A percentile compares a stretch with the other conserved stretches of the same genome.
phyloP scores from a whole-genome alignment of 352 stramenopile genomes.

The Pythium myriotylum region DNA sequence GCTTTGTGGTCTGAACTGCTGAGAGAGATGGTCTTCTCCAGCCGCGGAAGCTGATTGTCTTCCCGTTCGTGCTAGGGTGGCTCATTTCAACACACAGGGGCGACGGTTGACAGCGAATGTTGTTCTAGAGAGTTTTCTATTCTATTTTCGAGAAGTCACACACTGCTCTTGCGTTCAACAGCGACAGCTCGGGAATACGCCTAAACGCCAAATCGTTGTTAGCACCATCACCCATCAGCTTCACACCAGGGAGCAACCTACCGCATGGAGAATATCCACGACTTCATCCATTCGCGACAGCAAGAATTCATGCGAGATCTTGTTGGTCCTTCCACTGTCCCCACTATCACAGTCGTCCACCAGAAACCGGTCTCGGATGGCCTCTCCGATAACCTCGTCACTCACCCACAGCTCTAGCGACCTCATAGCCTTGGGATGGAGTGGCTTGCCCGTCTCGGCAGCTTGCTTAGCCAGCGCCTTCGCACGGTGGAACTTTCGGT shows the following conservation, averaged over 20 bases:
- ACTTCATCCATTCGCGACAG: constrained; percentile 46
- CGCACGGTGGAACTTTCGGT: constrained; percentile 61
- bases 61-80: background rate
- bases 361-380: constrained; percentile 45
- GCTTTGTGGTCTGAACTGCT: background rate
- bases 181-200: constrained; percentile 31
- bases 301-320: constrained; percentile 47
- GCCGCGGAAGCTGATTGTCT: constrained; percentile 12
- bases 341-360: background rate
- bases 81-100: background rate
- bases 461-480: background rate
- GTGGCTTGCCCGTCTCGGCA: constrained; percentile 10
- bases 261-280: constrained; percentile 50
- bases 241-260: constrained; percentile 14
- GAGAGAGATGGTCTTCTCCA: constrained; percentile 2
- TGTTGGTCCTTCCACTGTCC: constrained; percentile 1
- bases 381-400: constrained; percentile 59
- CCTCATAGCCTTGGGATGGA: constrained; percentile 52
- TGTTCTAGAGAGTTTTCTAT: too few relatives aligned
- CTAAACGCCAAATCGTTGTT: constrained; percentile 10
- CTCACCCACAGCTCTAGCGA: constrained; percentile 66
- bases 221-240: constrained; percentile 24
- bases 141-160: too few relatives aligned
- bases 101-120: background rate
- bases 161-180: constrained; percentile 29